Base-by-base conservation (phyloP, 495 filamentous ascomycete genomes). In the Sphaerosporella brunnea region DNA sequence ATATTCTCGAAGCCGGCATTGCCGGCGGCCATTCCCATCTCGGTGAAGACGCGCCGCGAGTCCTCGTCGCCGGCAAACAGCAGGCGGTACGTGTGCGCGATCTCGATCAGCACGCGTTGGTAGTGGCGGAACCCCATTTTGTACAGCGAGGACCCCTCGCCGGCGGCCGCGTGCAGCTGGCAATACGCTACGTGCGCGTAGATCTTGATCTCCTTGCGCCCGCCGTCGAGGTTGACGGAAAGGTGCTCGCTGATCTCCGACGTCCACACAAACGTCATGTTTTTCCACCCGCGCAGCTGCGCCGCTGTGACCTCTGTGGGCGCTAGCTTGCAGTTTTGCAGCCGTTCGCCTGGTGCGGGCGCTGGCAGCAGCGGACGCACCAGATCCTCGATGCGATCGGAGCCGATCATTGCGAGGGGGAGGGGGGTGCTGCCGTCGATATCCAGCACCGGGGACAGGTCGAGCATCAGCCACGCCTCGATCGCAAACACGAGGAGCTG, bases 391-490 rank as follows among this genome's bases (percentile, higher is more conserved):
- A 43, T 43, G n/a, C 18, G 13, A 11, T 49, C 36, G 10, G 15
- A 26, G 18, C 40, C 40, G 10, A 8, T 41, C 19, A 23, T 11
- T 23, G 48, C 44, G n/a, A 25, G 11, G 4, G 24, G 38, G 11
- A 45, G 38, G 25, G 44, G 15, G 19, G 16, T 30, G n/a, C 25
- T 20, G 28, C n/a, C n/a, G 16, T 50, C 39, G 24, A 40, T 24
- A n/a, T n/a, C n/a, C n/a, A n/a, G n/a, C 13, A 35, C 7, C 13
- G n/a, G 39, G 9, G 39, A 24, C n/a, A 50, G 18, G 23, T 44
- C 23, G 18, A 50, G 23, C 48, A 50, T 50, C 11, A 23, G 30
- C 48, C 48, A 50, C 2, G 48, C 11, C 28, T 50, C 38, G 9
- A 50, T 15, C 15, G 24, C 30, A 41, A 50, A 50, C 26, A 45